Conservation (phyloP, 2,329 filamentous ascomycete genomes). For the Xylariomycetidae sp. region DNA sequence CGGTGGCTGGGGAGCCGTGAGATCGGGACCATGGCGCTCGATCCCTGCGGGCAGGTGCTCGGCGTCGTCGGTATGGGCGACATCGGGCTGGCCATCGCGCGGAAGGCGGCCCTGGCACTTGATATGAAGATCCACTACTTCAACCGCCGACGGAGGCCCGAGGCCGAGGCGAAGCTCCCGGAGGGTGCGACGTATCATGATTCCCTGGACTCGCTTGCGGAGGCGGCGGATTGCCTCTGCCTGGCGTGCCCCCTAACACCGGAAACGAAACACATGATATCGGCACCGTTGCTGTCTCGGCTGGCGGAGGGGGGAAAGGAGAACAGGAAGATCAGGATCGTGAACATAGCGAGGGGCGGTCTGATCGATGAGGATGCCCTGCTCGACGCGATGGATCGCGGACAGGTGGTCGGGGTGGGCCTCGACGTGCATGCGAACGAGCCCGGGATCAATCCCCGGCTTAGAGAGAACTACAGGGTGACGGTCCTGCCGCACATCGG, state of each 20-base stretch:
- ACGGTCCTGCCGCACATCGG: slow-evolving; percentile 27
- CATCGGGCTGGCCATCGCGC: slow-evolving; percentile 27
- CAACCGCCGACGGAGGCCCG: slow-evolving; percentile 17
- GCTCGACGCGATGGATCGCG: slow-evolving; percentile 26
- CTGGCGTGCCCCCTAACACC: slow-evolving; percentile 28
- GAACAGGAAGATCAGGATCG: slow-evolving; percentile 25
- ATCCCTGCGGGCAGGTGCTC: slow-evolving; percentile 22
- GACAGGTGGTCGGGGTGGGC: slow-evolving; percentile 28
- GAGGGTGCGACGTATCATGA: slow-evolving; percentile 19
- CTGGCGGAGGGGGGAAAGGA: slow-evolving; percentile 14
- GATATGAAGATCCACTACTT: slow-evolving; percentile 30
- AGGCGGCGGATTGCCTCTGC: slow-evolving; percentile 23
- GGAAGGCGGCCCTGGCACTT: slow-evolving; percentile 21
- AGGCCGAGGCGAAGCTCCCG: slow-evolving; percentile 9
- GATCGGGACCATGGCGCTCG: slow-evolving; percentile 15
- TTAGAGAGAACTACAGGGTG: slow-evolving; percentile 26
- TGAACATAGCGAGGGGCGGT: slow-evolving; percentile 30
- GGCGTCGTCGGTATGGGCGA: slow-evolving; percentile 32
- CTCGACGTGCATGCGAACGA: slow-evolving; percentile 32
- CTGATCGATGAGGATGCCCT: slow-evolving; percentile 30
- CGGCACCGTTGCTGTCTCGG: slow-evolving; percentile 11
- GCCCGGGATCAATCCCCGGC: slow-evolving; percentile 24
- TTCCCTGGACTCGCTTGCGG: slow-evolving; percentile 24
- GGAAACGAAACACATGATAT: slow-evolving; percentile 22
- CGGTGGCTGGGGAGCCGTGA: slow-evolving; percentile 9